phyloP scores from a whole-genome alignment of 2,329 filamentous ascomycete genomes.

The Aspergillus calidoustus region DNA sequence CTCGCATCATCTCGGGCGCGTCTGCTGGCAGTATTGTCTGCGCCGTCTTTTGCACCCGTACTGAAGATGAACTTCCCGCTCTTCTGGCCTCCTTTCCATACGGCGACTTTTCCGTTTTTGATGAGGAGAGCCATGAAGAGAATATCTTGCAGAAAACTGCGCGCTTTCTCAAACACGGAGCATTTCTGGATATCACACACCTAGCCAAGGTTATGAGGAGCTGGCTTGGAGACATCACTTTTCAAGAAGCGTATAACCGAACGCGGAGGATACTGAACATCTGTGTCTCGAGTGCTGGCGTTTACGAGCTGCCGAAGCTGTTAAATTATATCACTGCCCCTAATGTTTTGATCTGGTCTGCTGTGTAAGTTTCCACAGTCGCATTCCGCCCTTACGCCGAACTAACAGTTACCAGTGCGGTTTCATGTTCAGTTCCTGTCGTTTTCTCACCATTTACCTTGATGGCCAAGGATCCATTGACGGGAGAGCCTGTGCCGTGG shows the following conservation, averaged over 20 bases:
- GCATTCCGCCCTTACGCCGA: not conserved
- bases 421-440: slow-evolving; percentile 89
- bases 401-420: slow-evolving; percentile 58
- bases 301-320: slow-evolving; percentile 83
- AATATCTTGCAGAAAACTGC: slow-evolving; percentile 70
- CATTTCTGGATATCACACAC: slow-evolving; percentile 83
- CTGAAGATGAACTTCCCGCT: slow-evolving; percentile 75
- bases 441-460: slow-evolving; percentile 80
- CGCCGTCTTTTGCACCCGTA: slow-evolving; percentile 76
- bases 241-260: slow-evolving; percentile 95
- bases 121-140: slow-evolving; percentile 63
- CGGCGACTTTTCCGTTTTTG: slow-evolving; percentile 82
- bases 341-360: slow-evolving; percentile 95
- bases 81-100: slow-evolving; percentile 73
- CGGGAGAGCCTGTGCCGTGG: slow-evolving; percentile 78
- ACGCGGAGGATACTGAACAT: slow-evolving; percentile 92
- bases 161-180: slow-evolving; percentile 78
- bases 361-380: slow-evolving; percentile 62
- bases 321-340: slow-evolving; percentile 93
- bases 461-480: slow-evolving; percentile 82
- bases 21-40: slow-evolving; percentile 88
- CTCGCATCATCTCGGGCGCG: slow-evolving; percentile 84
- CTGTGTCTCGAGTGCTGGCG: slow-evolving; percentile 83
- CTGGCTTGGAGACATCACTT: slow-evolving; percentile 86
- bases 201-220: slow-evolving; percentile 79